These are phyloP conservation scores for Pichia sp. DNA, from an alignment of 1,139 yeast species.

Conservation along the genomic window DNA sequence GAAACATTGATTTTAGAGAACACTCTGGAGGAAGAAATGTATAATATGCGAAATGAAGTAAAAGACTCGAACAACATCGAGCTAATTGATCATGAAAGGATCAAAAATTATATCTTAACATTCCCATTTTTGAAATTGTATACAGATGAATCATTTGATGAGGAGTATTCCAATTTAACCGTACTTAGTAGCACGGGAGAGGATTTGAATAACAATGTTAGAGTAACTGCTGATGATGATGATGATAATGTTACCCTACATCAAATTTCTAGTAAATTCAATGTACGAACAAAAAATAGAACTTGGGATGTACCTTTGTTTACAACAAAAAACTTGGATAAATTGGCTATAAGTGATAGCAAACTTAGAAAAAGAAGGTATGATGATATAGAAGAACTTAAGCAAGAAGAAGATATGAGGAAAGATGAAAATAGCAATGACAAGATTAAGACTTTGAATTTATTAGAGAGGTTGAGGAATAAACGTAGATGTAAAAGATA, in stretches of 20 bases:
- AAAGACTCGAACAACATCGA: slow-evolving; percentile 26
- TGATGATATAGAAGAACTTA: slow-evolving; percentile 8
- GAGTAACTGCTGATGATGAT: slow-evolving; percentile 5
- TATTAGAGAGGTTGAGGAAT: slow-evolving; percentile 15
- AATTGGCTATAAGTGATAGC: slow-evolving; percentile 27
- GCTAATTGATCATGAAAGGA: slow-evolving; percentile 48
- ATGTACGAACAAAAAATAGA: slow-evolving; percentile 9
- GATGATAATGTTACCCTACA: slow-evolving; percentile 19
- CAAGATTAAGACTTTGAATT: not conserved
- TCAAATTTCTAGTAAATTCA: slow-evolving; percentile 12
- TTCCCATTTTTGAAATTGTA: slow-evolving; percentile 41
- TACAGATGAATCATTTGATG: slow-evolving; percentile 6
- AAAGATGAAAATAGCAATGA: not conserved
- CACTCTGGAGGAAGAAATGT: slow-evolving; percentile 64
- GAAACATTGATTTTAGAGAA: slow-evolving; percentile 57
- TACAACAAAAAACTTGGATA: slow-evolving; percentile 36
- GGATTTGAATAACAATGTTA: not conserved
- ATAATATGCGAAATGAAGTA: slow-evolving; percentile 31
- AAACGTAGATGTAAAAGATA: slow-evolving; percentile 13
- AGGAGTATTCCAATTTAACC: slow-evolving; percentile 12
- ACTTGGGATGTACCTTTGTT: slow-evolving; percentile 44
- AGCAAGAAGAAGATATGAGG: not conserved
- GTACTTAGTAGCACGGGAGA: not conserved
- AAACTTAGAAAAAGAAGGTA: slow-evolving; percentile 16
- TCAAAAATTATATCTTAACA: slow-evolving; percentile 48